These are phyloP conservation scores for Xylaria sp. DNA, from an alignment of 2,329 filamentous ascomycete species.

Conservation along the genomic window DNA sequence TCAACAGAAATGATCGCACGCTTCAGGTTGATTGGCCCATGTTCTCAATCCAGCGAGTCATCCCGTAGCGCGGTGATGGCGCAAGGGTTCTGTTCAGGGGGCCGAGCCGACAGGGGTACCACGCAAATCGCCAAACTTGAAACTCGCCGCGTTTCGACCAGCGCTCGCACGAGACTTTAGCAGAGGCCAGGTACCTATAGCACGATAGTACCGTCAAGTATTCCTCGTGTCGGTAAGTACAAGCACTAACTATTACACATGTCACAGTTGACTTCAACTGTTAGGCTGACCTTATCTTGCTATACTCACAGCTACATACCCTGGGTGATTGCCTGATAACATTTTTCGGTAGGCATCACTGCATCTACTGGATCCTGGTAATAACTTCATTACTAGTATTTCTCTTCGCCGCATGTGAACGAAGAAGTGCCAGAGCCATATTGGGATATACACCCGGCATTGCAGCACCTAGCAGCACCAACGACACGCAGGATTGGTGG, in stretches of 20 bases:
- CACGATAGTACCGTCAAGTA: conserved; percentile 18
- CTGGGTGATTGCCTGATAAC: conserved; percentile 12
- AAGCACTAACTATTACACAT: background rate
- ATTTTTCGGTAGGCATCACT: conserved; percentile 14
- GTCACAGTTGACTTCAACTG: too few relatives aligned
- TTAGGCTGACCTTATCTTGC: background rate
- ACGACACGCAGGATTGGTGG: conserved; percentile 15
- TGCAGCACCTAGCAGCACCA: conserved; percentile 20
- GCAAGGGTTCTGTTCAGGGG: conserved; percentile 38
- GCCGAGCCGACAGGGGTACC: conserved; percentile 39
- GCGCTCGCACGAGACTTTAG: conserved; percentile 29
- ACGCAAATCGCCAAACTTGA: conserved; percentile 48
- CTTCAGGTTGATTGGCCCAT: conserved; percentile 41
- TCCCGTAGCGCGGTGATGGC: conserved; percentile 37
- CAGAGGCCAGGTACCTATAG: background rate
- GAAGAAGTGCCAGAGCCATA: conserved; percentile 3
- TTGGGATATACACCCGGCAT: conserved; percentile 13
- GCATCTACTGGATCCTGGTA: background rate
- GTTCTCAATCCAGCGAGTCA: conserved; percentile 41
- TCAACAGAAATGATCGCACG: conserved; percentile 28
- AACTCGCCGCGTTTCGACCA: conserved; percentile 49
- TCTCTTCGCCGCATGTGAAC: conserved; percentile 3
- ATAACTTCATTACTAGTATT: background rate
- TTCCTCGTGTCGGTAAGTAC: conserved; percentile 33
- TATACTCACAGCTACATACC: background rate